A percentile compares a stretch with the other conserved stretches of the same genome.
Conservation (phyloP, 2,329 filamentous ascomycete species). For the Berkeleyomyces basicola region DNA sequence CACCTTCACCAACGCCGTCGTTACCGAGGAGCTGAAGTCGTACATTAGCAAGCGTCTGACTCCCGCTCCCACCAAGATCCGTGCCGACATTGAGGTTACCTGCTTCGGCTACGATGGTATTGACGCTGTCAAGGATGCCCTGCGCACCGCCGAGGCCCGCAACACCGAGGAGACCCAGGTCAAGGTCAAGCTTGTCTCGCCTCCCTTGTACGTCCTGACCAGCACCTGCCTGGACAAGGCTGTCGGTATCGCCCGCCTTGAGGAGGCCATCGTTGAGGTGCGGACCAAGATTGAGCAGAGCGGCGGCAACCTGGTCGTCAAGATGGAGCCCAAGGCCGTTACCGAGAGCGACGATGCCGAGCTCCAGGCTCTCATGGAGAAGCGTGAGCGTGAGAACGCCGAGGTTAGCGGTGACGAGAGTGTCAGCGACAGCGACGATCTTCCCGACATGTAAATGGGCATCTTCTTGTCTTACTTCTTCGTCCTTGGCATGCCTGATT, state of each 20-base stretch:
- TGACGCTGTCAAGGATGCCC: conserved; percentile 87
- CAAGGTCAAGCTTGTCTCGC: conserved; percentile 97
- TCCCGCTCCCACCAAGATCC: conserved; percentile 96
- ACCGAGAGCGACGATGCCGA: conserved; percentile 97
- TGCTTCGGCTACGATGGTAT: conserved; percentile 96
- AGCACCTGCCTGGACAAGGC: conserved; percentile 91
- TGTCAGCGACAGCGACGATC: conserved; percentile 81
- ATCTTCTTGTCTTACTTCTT: conserved; percentile 4
- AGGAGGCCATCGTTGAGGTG: conserved; percentile 81
- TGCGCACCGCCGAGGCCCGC: conserved; percentile 77
- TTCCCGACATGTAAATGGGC: conserved; percentile 12
- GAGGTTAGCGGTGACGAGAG: conserved; percentile 97
- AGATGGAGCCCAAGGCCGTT: conserved; percentile 98
- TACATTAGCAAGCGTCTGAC: conserved; percentile 97
- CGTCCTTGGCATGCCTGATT: background rate
- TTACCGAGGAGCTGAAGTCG: conserved; percentile 75
- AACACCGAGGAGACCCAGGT: conserved; percentile 89
- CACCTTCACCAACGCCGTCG: conserved; percentile 67
- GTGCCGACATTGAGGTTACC: conserved; percentile 91
- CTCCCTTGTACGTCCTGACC: conserved; percentile 89
- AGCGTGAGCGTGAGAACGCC: conserved; percentile 92
- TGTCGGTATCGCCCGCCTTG: conserved; percentile 65
- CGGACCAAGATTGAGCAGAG: conserved; percentile 60
- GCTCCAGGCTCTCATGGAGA: conserved; percentile 96
- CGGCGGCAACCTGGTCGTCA: conserved; percentile 69